phyloP scores from a whole-genome alignment of 176 grass and related monocot genomes.

The Sorghum bicolor region Sorghum_bicolor_NCBIv3 NC_012873.2:54272501-54273000 shows the following conservation, averaged over 20 bases:
- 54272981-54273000: constrained; percentile 35
- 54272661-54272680: constrained; percentile 12
- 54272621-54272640: constrained; percentile 22
- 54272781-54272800: constrained; percentile 36
- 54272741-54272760: background rate
- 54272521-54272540: background rate
- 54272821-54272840: background rate
- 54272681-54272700: background rate
- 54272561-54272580: accelerated
- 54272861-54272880: background rate
- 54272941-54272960: background rate
- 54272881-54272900: background rate
- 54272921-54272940: constrained; percentile 11
- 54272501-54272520: background rate
- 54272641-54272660: constrained; percentile 24
- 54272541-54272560: background rate
- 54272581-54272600: background rate
- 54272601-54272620: background rate
- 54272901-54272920: constrained; percentile 3
- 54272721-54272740: background rate
- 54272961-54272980: constrained; percentile 14
- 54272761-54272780: too few relatives aligned
- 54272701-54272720: background rate
- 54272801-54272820: too few relatives aligned
- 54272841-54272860: background rate